phyloP scores from a whole-genome alignment of 495 filamentous ascomycete species.

The Aspergillus conjunctus region DNA sequence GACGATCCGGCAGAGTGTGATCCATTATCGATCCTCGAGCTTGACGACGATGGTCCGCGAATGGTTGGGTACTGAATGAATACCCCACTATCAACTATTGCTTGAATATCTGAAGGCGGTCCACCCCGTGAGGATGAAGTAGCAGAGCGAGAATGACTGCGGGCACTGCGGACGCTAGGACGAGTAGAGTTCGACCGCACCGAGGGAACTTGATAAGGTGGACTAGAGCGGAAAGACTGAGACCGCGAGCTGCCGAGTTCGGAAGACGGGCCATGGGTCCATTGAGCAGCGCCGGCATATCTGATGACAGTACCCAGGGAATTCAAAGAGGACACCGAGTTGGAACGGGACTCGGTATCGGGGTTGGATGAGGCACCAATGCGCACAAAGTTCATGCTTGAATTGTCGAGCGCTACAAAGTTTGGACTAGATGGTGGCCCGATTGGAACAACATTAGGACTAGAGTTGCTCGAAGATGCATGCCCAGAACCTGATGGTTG shows the following conservation, averaged over 20 bases:
- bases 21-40: slow-evolving; percentile 46
- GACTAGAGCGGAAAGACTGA: slow-evolving; percentile 45
- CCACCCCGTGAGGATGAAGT: slow-evolving; percentile 46
- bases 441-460: slow-evolving; percentile 47
- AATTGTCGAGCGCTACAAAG: slow-evolving; percentile 46
- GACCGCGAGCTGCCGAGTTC: slow-evolving; percentile 40
- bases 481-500: slow-evolving; percentile 26
- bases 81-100: slow-evolving; percentile 43
- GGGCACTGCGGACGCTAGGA: slow-evolving; percentile 27
- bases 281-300: slow-evolving; percentile 39
- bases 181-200: slow-evolving; percentile 36
- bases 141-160: slow-evolving; percentile 41
- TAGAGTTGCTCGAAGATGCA: slow-evolving; percentile 37
- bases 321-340: slow-evolving; percentile 51
- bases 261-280: slow-evolving; percentile 42
- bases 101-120: slow-evolving; percentile 40
- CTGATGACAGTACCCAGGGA: slow-evolving; percentile 54
- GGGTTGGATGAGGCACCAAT: slow-evolving; percentile 40
- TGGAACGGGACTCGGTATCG: slow-evolving; percentile 41
- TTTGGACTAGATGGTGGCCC: slow-evolving; percentile 51
- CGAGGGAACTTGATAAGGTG: slow-evolving; percentile 36
- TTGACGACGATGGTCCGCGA: slow-evolving; percentile 48
- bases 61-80: slow-evolving; percentile 54
- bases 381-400: slow-evolving; percentile 45
- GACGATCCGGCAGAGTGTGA: slow-evolving; percentile 32